Evolutionary conservation across 2,329 filamentous ascomycete genomes (phyloP).

Genomic region (Cercospora nicotianae): DNA sequence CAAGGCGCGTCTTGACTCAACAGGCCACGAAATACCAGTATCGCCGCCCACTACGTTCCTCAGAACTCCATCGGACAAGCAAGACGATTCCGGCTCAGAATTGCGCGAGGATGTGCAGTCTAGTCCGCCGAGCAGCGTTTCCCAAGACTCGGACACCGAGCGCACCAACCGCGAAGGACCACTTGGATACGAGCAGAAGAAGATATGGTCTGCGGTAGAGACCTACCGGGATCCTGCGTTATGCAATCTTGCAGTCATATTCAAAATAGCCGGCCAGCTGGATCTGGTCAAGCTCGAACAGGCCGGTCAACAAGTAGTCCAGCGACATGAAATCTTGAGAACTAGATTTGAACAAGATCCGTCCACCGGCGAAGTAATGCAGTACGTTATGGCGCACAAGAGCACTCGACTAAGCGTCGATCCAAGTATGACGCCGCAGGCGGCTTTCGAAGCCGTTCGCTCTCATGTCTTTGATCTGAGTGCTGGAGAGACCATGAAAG

Average conservation of each 20-base stretch:
- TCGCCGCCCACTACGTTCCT: constrained; percentile 4
- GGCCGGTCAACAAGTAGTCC: constrained; percentile 14
- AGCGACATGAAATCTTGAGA: constrained; percentile 14
- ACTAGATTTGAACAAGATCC: constrained; percentile 9
- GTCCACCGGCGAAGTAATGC: constrained; percentile 7
- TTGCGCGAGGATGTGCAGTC: constrained; percentile 1
- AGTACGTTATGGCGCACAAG: constrained; percentile 15
- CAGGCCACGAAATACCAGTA: constrained; percentile 1
- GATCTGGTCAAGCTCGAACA: constrained; percentile 16
- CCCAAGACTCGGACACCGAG: constrained; percentile 2
- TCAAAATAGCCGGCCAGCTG: constrained; percentile 9
- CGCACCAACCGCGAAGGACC: constrained; percentile 10
- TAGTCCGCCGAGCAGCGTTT: constrained; percentile 12
- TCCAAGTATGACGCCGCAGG: constrained; percentile 6
- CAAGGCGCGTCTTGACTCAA: neutral
- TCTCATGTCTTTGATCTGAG: constrained; percentile 10
- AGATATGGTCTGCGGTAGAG: constrained; percentile 7
- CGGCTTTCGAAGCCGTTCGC: constrained; percentile 13
- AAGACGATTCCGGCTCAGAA: constrained; percentile 2
- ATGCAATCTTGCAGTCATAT: constrained; percentile 12
- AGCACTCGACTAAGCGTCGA: neutral
- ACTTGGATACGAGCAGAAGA: constrained; percentile 13
- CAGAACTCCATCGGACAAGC: constrained; percentile 7
- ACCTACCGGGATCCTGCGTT: constrained; percentile 8
- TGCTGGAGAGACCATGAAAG: constrained; percentile 16